These are phyloP conservation scores for Solanum ahanhuiri DNA, from an alignment of 257 asterid genomes.

Conservation along the genomic window DNA sequence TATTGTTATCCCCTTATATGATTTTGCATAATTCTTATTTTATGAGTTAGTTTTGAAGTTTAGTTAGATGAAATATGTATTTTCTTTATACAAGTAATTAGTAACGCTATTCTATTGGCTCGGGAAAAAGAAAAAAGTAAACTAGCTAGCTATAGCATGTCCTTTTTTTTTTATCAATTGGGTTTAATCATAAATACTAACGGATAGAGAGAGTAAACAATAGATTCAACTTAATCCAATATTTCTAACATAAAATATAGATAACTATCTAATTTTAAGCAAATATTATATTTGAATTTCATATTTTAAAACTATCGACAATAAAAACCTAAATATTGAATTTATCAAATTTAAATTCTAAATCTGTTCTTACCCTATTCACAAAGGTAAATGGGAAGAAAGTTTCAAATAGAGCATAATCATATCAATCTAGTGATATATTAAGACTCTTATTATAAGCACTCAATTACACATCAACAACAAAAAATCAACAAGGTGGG, in stretches of 20 bases:
- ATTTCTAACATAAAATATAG: not conserved
- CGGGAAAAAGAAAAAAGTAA: not conserved
- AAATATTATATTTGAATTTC: not conserved
- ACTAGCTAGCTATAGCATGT: not conserved
- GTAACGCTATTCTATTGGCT: not conserved
- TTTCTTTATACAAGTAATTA: not conserved
- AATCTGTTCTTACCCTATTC: not conserved
- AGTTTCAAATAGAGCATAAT: not conserved
- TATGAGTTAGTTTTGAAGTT: not conserved
- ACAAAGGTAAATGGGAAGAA: not conserved
- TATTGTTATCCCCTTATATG: not conserved
- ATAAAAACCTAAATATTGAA: not conserved
- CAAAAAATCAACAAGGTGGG: conserved; percentile 26
- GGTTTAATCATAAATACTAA: not conserved
- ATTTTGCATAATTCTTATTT: not conserved
- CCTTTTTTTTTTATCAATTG: not conserved
- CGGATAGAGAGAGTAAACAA: too few relatives aligned
- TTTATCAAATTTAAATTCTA: not conserved
- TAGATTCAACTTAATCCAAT: not conserved
- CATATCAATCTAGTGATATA: not conserved
- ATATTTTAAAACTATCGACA: not conserved
- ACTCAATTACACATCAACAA: conserved; percentile 1
- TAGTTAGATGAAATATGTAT: not conserved
- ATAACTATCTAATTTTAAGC: not conserved
- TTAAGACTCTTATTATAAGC: not conserved